Conservation (phyloP, 2,329 filamentous ascomycete species). For the Trichoderma oligosporum region DNA sequence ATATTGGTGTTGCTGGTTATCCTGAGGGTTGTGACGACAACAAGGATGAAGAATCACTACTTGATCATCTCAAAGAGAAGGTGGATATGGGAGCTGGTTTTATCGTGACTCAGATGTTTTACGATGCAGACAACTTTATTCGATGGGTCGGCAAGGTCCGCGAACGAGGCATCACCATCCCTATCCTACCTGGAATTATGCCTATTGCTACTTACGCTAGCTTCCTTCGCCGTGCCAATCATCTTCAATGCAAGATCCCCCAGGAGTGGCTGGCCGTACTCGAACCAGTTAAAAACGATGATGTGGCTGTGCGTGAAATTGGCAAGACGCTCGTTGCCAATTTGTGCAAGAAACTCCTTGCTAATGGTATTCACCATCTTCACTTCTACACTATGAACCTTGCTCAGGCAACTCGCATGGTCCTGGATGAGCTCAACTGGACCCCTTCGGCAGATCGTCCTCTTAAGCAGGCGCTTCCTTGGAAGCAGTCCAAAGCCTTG, state of each 20-base stretch:
- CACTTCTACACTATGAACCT: conserved; percentile 99
- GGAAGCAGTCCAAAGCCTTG: conserved; percentile 89
- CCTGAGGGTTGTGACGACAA: conserved; percentile 95
- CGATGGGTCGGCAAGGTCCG: conserved; percentile 85
- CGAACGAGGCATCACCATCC: conserved; percentile 75
- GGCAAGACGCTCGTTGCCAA: conserved; percentile 83
- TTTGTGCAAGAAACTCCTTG: conserved; percentile 82
- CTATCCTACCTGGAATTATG: conserved; percentile 86
- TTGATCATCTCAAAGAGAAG: conserved; percentile 95
- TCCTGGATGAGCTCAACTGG: conserved; percentile 84
- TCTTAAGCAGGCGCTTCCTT: conserved; percentile 85
- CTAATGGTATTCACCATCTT: conserved; percentile 77
- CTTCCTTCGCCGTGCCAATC: conserved; percentile 83
- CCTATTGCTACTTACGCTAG: conserved; percentile 88
- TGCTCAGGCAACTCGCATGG: conserved; percentile 87
- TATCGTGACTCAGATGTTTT: conserved; percentile 99
- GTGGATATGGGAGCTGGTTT: conserved; percentile 91
- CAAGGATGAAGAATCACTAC: conserved; percentile 74
- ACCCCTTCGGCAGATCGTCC: conserved; percentile 74
- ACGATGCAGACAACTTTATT: conserved; percentile 93
- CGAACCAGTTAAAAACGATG: conserved; percentile 95
- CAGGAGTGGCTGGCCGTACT: conserved; percentile 74
- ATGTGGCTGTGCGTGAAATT: conserved; percentile 84
- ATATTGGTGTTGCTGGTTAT: conserved; percentile 96
- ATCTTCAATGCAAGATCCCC: conserved; percentile 84